Evolutionary conservation across 75 land plant genomes (phyloP), one percentile per base, ranked within the genome.

Genomic region (Cupressus sempervirens): DNA sequence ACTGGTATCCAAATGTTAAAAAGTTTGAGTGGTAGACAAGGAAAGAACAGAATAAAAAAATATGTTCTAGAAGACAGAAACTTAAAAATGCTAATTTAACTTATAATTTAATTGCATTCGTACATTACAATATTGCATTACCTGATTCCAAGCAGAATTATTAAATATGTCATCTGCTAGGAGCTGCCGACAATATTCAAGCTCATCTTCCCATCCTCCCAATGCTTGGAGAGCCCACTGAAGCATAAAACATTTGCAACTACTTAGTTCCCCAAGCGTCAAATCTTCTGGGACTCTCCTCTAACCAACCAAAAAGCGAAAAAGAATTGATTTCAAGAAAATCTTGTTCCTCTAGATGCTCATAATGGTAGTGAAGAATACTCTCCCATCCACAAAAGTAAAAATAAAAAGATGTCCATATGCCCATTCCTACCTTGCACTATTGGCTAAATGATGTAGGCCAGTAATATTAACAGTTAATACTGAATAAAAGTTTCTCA

Each of bases 101-200:
- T 58, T 58, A 32, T 72, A 23, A 82, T 38, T 50, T 13, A 82
- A 82, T 30, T 15, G 16, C 29, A 53, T 50, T 4, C 23, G 34
- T 29, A 65, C 41, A 53, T 50, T 72, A 8, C 18, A 9, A 7
- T 36, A 5, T 41, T n/a, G 7, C 41, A 38, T 26, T 88, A 97
- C 99, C 99, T 98, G 98, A 91, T 98, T 98, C 99, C 99, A 98
- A 76, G 97, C 99, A 87, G 99, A 97, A 86, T 97, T 97, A 54
- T 97, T 97, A 70, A 88, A 92, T 53, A 93, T 67, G 84, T 97
- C 99, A 73, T 91, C 90, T 84, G 88, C 88, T 34, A 97, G 90
- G 12, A 97, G 91, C 84, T 87, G 15, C 32, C 86, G 67, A 82
- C 98, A 96, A 84, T 87, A 97, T 56, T 91, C 92, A 76, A 96